Conservation (phyloP, 305 asterid species). For the Fraxinus nigra region DNA sequence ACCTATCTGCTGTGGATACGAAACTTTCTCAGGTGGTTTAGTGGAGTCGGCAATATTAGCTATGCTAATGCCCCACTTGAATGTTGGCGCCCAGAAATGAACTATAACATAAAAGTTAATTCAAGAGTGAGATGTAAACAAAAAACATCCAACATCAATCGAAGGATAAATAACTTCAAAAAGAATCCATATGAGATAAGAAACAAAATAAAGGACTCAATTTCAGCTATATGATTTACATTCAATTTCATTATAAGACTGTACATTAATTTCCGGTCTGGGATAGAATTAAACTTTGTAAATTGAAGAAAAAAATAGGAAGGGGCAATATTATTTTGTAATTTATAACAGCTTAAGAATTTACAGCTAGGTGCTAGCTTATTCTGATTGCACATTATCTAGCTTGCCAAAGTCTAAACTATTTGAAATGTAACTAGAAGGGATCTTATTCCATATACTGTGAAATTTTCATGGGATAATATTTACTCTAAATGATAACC, state of each 20-base stretch:
- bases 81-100: conserved; percentile 86
- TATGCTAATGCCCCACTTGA: conserved; percentile 80
- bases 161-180: conserved; percentile 1
- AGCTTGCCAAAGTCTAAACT: neutral
- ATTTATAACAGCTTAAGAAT: neutral
- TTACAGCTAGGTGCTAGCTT: neutral
- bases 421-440: neutral
- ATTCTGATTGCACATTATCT: neutral
- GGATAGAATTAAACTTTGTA: neutral
- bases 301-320: neutral
- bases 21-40: conserved; percentile 70
- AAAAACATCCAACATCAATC: conserved; percentile 2
- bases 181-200: neutral
- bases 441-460: neutral
- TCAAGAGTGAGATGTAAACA: conserved; percentile 3
- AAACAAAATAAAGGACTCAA: neutral
- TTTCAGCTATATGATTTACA: neutral
- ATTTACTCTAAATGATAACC: neutral
- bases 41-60: conserved; percentile 64
- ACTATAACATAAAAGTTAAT: conserved; percentile 28
- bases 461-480: neutral
- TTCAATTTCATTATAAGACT: conserved; percentile 1
- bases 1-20: conserved; percentile 71
- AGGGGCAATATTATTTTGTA: neutral
- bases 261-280: neutral